Evolutionary conservation across 768 basidiomycete species (phyloP).

Genomic region (Russula virescens): DNA sequence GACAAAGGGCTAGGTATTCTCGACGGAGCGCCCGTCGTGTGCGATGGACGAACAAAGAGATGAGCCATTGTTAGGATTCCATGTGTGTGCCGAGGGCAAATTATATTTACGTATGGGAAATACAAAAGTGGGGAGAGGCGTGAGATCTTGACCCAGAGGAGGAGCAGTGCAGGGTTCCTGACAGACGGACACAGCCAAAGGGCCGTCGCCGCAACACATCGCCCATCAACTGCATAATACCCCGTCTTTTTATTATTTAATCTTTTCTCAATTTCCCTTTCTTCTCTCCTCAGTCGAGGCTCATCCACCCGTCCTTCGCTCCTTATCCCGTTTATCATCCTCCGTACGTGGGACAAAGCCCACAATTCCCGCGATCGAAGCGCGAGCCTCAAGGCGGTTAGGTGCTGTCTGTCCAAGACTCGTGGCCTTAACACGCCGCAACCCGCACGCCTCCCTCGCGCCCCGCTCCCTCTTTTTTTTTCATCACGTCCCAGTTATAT

Average conservation of each 20-base stretch:
- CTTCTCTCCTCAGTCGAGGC: background rate
- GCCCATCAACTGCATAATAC: background rate
- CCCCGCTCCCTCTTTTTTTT: conserved; percentile 28
- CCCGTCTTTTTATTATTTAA: background rate
- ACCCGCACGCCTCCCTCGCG: conserved; percentile 30
- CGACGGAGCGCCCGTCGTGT: background rate
- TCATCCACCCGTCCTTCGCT: background rate
- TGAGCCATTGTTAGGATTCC: background rate
- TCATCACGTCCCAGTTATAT: conserved; percentile 21
- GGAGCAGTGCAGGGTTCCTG: conserved; percentile 3
- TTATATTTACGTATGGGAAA: background rate
- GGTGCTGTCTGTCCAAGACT: conserved; percentile 29
- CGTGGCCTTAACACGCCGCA: conserved; percentile 35
- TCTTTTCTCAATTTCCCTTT: background rate
- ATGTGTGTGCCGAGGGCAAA: too few relatives aligned
- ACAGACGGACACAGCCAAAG: background rate
- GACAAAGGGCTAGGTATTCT: too few relatives aligned
- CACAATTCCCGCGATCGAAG: conserved; percentile 21
- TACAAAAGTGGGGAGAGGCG: conserved; percentile 1
- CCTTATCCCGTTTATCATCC: background rate
- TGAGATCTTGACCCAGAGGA: background rate
- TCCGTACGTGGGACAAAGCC: too few relatives aligned
- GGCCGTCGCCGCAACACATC: background rate
- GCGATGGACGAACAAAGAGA: background rate
- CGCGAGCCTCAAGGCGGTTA: conserved; percentile 22